Evolutionary conservation across 805 yeast genomes (phyloP), one percentile per base, ranked within the genome.

Genomic region (Saccharomycopsis guyanensis): DNA sequence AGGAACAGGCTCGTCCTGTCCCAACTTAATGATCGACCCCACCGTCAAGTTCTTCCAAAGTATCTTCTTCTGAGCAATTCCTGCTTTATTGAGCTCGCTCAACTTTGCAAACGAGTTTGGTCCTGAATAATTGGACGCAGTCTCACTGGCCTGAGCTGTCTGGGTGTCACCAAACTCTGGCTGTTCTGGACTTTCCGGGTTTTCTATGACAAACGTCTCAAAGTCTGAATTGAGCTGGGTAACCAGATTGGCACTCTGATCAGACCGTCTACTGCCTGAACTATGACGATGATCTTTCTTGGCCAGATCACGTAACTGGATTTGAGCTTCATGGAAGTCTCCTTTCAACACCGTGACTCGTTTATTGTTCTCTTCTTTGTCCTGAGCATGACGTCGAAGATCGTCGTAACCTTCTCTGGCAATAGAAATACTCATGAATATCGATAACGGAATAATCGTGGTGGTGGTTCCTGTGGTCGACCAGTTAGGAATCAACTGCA

Each of bases 401-500:
- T 93, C 98, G 62, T 93, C 98, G 62, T 72, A 89, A 0, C 94
- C 98, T 65, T 93, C 98, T 55, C 97, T 75, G 6, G 82, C 75
- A 65, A 91, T 88, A 0, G 97, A 86, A 23, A 93, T 85, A 5
- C 86, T 70, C 66, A 93, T 86, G 62, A 93, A 93, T 4, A 93
- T 74, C 62, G 81, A 66, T 47, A 93, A 69, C 1, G 98, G 97
- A 35, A 89, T 73, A 56, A 93, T 91, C 1, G 98, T 93, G 3
- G 97, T 93, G 59, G 79, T 87, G 10, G 88, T 83, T 50, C 97
- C 98, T 0, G 98, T 93, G 4, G 98, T 87, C 1, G 96, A 86
- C 97, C 96, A 93, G 2, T 88, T 78, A 0, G 98, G 97, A 40
- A 93, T 82, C 89, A 91, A 81, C 61, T 93, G 98, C 69, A 93